Conservation (phyloP, 768 basidiomycete species). For the Chiua virens region DNA sequence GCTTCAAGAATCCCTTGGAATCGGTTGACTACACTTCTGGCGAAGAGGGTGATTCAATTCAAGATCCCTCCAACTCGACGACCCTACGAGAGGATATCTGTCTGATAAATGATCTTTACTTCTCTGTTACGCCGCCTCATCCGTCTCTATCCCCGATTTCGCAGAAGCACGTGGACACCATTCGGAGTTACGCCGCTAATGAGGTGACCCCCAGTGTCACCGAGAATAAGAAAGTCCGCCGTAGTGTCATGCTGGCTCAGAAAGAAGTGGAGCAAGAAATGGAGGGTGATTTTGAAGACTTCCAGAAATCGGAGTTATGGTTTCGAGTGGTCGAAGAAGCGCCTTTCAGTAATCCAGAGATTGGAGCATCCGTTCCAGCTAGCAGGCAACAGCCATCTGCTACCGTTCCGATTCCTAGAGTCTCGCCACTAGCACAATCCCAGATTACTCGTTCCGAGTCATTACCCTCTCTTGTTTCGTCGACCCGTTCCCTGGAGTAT, state of each 20-base stretch:
- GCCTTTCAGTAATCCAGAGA: conserved; percentile 32
- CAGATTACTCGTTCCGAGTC: conserved; percentile 37
- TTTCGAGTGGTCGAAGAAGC: conserved; percentile 82
- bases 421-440: conserved; percentile 6
- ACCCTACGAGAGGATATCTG: conserved; percentile 84
- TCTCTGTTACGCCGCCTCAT: conserved; percentile 58
- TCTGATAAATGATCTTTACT: conserved; percentile 89
- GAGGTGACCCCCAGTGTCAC: conserved; percentile 41
- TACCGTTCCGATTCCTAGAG: neutral
- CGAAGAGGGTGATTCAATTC: conserved; percentile 62
- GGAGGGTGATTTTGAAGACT: conserved; percentile 90
- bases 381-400: conserved; percentile 14
- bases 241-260: conserved; percentile 82
- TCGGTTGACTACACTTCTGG: conserved; percentile 62
- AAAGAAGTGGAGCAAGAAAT: conserved; percentile 83
- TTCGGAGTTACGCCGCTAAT: conserved; percentile 63
- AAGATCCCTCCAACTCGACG: conserved; percentile 52
- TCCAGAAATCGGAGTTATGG: conserved; percentile 88
- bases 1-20: conserved; percentile 96
- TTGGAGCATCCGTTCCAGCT: neutral
- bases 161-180: conserved; percentile 65
- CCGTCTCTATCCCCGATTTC: conserved; percentile 63
- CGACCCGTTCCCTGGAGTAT: conserved; percentile 8
- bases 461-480: conserved; percentile 31
- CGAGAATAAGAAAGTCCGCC: conserved; percentile 59